Conservation (phyloP, 1,284 basidiomycete genomes). For the Lignosus rhinocerotis region DNA sequence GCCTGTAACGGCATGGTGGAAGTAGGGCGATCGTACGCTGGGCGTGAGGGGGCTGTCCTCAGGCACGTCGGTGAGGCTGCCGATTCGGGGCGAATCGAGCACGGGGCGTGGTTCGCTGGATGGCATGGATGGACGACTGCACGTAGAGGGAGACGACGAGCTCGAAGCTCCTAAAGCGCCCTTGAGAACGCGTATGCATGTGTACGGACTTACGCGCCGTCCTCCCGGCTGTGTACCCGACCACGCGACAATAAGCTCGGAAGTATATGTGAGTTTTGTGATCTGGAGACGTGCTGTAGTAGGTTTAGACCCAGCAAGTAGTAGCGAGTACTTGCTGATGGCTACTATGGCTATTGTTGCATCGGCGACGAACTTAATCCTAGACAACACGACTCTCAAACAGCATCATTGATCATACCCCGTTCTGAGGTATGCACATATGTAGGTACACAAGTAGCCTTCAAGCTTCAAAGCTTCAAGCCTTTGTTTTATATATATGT, state of each 20-base stretch:
- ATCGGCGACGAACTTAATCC: too few relatives aligned
- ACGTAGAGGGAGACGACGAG: conserved; percentile 4
- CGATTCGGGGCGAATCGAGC: conserved; percentile 27
- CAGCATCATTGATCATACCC: too few relatives aligned
- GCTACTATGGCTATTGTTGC: too few relatives aligned
- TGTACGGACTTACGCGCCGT: neutral
- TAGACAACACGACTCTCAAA: too few relatives aligned
- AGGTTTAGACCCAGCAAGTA: too few relatives aligned
- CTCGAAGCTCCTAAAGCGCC: neutral
- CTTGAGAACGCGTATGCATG: neutral
- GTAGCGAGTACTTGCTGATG: too few relatives aligned
- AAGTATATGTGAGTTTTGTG: neutral
- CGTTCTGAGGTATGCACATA: too few relatives aligned
- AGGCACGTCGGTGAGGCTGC: conserved; percentile 42
- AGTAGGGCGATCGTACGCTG: conserved; percentile 33
- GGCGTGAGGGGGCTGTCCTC: conserved; percentile 39
- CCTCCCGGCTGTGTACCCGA: neutral
- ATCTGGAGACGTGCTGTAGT: neutral
- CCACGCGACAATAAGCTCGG: too few relatives aligned
- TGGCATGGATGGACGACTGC: conserved; percentile 12
- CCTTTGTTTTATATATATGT: too few relatives aligned
- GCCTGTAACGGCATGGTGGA: conserved; percentile 30
- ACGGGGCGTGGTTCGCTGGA: conserved; percentile 6
- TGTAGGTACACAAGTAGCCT: too few relatives aligned
- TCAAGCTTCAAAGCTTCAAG: too few relatives aligned